These are phyloP conservation scores for Penicillium simplicissimum DNA, from an alignment of 495 filamentous ascomycete genomes.

Conservation along the genomic window DNA sequence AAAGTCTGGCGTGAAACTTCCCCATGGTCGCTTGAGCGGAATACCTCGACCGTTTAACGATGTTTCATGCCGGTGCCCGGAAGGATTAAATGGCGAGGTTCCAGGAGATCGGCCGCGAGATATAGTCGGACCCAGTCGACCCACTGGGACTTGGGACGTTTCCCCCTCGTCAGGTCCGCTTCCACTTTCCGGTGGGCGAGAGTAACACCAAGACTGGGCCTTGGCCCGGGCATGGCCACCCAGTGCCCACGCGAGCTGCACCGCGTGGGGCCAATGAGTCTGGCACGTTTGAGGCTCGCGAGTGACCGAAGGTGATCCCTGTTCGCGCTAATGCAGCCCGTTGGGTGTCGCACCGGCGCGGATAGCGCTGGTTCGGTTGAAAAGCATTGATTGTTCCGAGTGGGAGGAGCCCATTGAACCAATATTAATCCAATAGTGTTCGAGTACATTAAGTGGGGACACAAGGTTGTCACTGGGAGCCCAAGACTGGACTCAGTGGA, in stretches of 20 bases:
- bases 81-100: conserved; percentile 2
- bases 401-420: neutral
- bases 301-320: conserved; percentile 4
- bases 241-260: neutral
- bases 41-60: neutral
- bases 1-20: conserved; percentile 42
- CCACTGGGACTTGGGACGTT: neutral
- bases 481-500: neutral
- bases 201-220: neutral
- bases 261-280: conserved; percentile 19
- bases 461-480: neutral
- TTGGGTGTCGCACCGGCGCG: neutral
- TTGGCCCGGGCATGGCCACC: neutral
- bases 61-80: neutral
- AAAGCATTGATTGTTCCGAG: neutral
- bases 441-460: neutral
- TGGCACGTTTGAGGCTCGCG: conserved; percentile 5
- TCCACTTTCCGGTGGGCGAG: neutral
- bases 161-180: conserved; percentile 1
- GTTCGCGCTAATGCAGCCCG: neutral
- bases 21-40: conserved; percentile 28
- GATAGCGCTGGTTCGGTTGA: neutral
- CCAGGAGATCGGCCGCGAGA: conserved; percentile 8
- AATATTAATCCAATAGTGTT: neutral
- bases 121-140: neutral